Conservation (phyloP, 2,329 filamentous ascomycete species). For the Cadophora sp. region DNA sequence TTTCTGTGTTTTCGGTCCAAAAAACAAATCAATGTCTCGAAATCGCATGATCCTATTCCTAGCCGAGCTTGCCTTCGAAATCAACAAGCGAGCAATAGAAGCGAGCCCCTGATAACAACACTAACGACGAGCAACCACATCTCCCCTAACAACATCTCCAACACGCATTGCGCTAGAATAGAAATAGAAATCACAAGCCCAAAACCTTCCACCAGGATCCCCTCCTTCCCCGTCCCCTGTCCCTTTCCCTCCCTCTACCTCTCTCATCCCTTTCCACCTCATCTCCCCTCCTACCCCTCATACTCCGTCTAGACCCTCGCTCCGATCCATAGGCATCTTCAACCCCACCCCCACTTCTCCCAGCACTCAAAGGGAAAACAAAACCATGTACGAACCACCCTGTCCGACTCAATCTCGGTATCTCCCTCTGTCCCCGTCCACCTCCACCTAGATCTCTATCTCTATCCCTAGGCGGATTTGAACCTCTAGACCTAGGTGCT, state of each 20-base stretch:
- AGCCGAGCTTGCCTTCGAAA: neutral
- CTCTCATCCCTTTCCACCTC: neutral
- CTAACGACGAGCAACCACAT: too few species aligned
- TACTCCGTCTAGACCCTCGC: neutral
- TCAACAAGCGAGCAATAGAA: neutral
- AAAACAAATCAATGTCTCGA: neutral
- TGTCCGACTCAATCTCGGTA: neutral
- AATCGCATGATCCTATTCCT: too few species aligned
- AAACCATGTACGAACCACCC: slow-evolving; percentile 5
- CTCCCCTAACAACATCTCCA: neutral
- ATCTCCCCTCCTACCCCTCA: neutral
- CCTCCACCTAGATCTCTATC: neutral
- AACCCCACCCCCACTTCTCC: neutral
- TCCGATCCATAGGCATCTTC: neutral
- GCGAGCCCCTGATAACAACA: slow-evolving; percentile 1
- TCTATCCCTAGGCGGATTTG: too few species aligned
- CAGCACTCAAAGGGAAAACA: neutral
- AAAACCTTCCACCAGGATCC: slow-evolving; percentile 5
- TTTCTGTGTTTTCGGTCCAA: too few species aligned
- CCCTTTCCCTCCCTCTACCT: neutral
- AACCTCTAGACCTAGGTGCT: neutral
- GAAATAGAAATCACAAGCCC: neutral
- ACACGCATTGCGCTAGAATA: neutral
- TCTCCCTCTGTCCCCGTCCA: neutral
- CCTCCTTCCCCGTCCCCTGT: neutral